A percentile compares a stretch with the other conserved stretches of the same genome.
Evolutionary conservation across 192 early-diverging fungal genomes (phyloP).

Genomic region (Spinellus fusiger): DNA sequence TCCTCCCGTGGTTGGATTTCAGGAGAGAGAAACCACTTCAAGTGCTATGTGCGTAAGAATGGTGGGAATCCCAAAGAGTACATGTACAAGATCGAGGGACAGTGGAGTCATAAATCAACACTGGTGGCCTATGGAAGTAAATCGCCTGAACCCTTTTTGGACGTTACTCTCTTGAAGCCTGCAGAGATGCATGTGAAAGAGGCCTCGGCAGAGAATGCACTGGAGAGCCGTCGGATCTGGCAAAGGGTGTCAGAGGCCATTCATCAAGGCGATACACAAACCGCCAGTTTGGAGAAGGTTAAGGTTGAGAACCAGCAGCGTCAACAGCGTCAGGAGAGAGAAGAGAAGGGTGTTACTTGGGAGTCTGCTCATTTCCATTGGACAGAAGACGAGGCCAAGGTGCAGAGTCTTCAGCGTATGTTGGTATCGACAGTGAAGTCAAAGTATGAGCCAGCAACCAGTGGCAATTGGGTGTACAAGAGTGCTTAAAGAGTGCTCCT

Average conservation of each 20-base stretch:
- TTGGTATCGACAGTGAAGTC: slow-evolving; percentile 15
- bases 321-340: slow-evolving; percentile 45
- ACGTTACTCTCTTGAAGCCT: slow-evolving; percentile 45
- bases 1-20: slow-evolving; percentile 67
- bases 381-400: slow-evolving; percentile 17
- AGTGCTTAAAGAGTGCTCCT: too few relatives aligned
- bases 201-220: slow-evolving; percentile 44
- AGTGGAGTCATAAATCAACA: slow-evolving; percentile 62
- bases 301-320: slow-evolving; percentile 63
- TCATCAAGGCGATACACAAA: slow-evolving; percentile 52
- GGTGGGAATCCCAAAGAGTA: slow-evolving; percentile 27
- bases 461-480: slow-evolving; percentile 26
- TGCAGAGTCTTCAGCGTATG: slow-evolving; percentile 25
- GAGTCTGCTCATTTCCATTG: slow-evolving; percentile 24
- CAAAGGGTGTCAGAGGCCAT: slow-evolving; percentile 61
- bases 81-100: slow-evolving; percentile 41
- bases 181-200: slow-evolving; percentile 51
- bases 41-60: slow-evolving; percentile 39
- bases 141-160: slow-evolving; percentile 49
- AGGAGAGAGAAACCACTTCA: slow-evolving; percentile 72
- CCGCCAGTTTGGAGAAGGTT: slow-evolving; percentile 58
- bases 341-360: slow-evolving; percentile 38
- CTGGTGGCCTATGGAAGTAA: slow-evolving; percentile 48
- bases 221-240: slow-evolving; percentile 69
- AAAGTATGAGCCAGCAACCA: slow-evolving; percentile 19